A percentile compares a stretch with the other conserved stretches of the same genome.
phyloP scores from a whole-genome alignment of 164 flowering plant genomes.

The Umbilicus rupestris region DNA sequence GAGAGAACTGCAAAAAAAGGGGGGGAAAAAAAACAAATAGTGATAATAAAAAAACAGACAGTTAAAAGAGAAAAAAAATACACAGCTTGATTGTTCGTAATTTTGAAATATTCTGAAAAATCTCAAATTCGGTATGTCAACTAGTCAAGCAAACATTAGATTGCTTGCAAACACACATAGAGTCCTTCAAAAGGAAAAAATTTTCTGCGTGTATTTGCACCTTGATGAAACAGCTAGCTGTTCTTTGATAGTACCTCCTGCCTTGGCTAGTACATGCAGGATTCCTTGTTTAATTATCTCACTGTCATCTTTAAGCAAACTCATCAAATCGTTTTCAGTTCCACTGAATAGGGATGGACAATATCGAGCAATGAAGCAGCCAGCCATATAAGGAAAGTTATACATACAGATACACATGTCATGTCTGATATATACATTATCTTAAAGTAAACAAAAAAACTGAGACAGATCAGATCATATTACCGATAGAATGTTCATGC shows the following conservation, averaged over 20 bases:
- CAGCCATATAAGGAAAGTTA: too few relatives aligned
- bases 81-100: too few relatives aligned
- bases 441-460: too few relatives aligned
- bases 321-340: slow-evolving; percentile 57
- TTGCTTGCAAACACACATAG: too few relatives aligned
- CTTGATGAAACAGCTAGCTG: slow-evolving; percentile 66
- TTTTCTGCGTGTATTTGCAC: slow-evolving; percentile 17
- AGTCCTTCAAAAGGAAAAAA: too few relatives aligned
- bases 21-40: slow-evolving; percentile 10
- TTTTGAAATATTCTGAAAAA: too few relatives aligned
- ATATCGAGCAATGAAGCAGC: slow-evolving; percentile 54
- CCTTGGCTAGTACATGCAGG: slow-evolving; percentile 75
- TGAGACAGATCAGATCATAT: neutral
- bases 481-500: slow-evolving; percentile 88
- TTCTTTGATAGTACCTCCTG: slow-evolving; percentile 88
- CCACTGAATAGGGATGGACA: slow-evolving; percentile 63
- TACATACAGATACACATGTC: too few relatives aligned
- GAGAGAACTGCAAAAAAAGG: slow-evolving; percentile 57
- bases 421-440: too few relatives aligned
- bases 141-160: too few relatives aligned
- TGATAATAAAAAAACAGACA: neutral
- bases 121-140: too few relatives aligned
- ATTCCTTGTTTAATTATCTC: slow-evolving; percentile 78
- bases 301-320: slow-evolving; percentile 79
- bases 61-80: too few relatives aligned